Percentiles rank a stretch among this genome's conserved stretches.
phyloP scores from a whole-genome alignment of 108 stramenopile species.

The Bacterosira constricta region DNA sequence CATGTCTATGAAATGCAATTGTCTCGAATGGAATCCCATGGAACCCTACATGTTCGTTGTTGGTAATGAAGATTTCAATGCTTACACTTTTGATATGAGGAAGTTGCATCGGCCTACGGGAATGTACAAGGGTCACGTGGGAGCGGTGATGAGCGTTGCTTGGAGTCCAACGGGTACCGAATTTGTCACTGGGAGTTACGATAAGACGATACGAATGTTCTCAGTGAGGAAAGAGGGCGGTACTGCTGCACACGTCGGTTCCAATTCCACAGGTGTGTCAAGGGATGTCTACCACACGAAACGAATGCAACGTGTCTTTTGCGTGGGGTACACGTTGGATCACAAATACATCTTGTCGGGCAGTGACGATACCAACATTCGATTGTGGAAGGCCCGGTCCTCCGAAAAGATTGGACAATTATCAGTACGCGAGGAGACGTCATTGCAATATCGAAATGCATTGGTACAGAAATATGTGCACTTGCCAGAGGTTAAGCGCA shows the following conservation, averaged over 20 bases:
- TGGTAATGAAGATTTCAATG: slow-evolving; percentile 95
- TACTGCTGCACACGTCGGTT: slow-evolving; percentile 20
- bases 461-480: slow-evolving; percentile 87
- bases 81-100: slow-evolving; percentile 98
- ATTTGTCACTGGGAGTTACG: slow-evolving; percentile 95
- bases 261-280: slow-evolving; percentile 51
- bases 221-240: slow-evolving; percentile 56
- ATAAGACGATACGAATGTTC: slow-evolving; percentile 96
- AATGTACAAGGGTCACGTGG: slow-evolving; percentile 98
- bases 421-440: slow-evolving; percentile 82
- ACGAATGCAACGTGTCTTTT: slow-evolving; percentile 98
- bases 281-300: slow-evolving; percentile 97
- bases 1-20: slow-evolving; percentile 91
- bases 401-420: slow-evolving; percentile 91
- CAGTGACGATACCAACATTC: slow-evolving; percentile 96
- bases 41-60: slow-evolving; percentile 98
- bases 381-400: slow-evolving; percentile 96
- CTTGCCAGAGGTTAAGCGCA: slow-evolving; percentile 93
- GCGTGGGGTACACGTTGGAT: slow-evolving; percentile 94
- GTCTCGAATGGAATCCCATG: slow-evolving; percentile 99
- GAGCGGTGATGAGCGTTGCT: slow-evolving; percentile 90
- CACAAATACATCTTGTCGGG: slow-evolving; percentile 93
- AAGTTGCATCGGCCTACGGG: slow-evolving; percentile 82
- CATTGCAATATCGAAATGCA: slow-evolving; percentile 86
- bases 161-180: slow-evolving; percentile 98